Percentiles rank a stretch among this genome's conserved stretches.
phyloP scores from a whole-genome alignment of 2,329 filamentous ascomycete genomes.

The Cordyceps tenuipes region DNA sequence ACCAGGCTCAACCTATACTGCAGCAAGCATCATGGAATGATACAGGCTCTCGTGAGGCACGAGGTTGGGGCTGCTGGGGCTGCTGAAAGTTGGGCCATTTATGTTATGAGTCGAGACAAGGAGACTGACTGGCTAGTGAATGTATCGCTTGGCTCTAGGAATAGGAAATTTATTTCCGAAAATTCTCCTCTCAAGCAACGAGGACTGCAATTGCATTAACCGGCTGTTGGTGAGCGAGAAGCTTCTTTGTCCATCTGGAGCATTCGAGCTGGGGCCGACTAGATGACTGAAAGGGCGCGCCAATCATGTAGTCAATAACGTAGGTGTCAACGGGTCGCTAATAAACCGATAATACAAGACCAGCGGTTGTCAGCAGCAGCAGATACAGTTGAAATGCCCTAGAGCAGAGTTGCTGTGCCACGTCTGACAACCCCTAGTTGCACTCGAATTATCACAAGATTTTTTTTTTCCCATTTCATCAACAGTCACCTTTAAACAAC shows the following conservation, averaged over 20 bases:
- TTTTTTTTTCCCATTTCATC: no score
- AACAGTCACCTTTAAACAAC: not conserved
- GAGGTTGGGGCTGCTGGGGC: no score
- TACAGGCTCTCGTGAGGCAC: no score
- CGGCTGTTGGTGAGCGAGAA: no score
- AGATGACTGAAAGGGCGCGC: conserved; percentile 3
- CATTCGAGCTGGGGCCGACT: not conserved
- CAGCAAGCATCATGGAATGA: no score
- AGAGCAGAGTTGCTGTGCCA: not conserved
- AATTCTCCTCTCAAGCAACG: not conserved
- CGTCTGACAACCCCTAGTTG: not conserved
- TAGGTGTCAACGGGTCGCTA: not conserved
- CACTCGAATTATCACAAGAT: not conserved
- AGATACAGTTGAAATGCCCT: not conserved
- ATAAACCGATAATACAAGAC: not conserved
- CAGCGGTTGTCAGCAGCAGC: not conserved
- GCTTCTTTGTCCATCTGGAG: not conserved
- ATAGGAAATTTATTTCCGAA: not conserved
- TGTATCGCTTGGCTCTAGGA: no score
- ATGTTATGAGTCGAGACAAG: no score
- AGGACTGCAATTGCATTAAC: not conserved
- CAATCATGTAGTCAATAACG: not conserved
- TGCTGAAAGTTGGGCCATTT: no score
- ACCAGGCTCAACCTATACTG: no score
- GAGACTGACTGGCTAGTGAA: no score